Base-by-base conservation (phyloP, 2,329 filamentous ascomycete species). In the Ophiostoma ulmi region DNA sequence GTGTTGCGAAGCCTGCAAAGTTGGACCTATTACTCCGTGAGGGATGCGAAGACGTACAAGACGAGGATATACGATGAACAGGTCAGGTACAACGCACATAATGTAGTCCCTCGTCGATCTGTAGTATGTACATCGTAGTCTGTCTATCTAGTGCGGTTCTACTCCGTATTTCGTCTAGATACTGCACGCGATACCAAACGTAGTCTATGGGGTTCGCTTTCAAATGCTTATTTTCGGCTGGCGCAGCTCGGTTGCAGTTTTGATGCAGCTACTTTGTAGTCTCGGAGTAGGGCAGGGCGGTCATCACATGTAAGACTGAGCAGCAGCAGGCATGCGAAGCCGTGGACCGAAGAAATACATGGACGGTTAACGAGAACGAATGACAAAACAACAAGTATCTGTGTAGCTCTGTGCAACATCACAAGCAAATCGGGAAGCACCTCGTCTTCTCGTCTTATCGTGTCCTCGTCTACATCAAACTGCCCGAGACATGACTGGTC, bases 361-460 rank as follows among this genome's bases (percentile, higher is more conserved):
- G 44, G 17, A 48, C 44, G 44, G 17, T 48, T 48, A 20, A 20
- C 44, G 44, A 48, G 44, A 48, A 48, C 44, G 44, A 48, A 48
- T 48, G 44, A 20, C 44, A 26, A 26, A 26, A 11, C 52, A 58
- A 58, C n/a, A 58, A 22, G 52, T 26, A 48, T 48, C 17, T 20
- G 52, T 58, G 52, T 26, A 58, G 11, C 10, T 17, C n/a, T 58
- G 52, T 58, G 52, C 10, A 7, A 58, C 52, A 58, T 58, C 52
- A 58, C n/a, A 31, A 58, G 52, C 52, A 58, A 58, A 58, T 58
- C 52, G 52, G 52, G 26, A 58, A 26, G 52, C 52, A 58, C 52
- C n/a, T 26, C 52, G 22, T 26, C 13, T 14, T 26, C 8, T 58
- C n/a, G 44, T 6, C 17, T 48, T n/a, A 44, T 20, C 5, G 20